A percentile compares a stretch with the other conserved stretches of the same genome.
phyloP scores from a whole-genome alignment of 1,284 basidiomycete species.

The Puccinia horiana region DNA sequence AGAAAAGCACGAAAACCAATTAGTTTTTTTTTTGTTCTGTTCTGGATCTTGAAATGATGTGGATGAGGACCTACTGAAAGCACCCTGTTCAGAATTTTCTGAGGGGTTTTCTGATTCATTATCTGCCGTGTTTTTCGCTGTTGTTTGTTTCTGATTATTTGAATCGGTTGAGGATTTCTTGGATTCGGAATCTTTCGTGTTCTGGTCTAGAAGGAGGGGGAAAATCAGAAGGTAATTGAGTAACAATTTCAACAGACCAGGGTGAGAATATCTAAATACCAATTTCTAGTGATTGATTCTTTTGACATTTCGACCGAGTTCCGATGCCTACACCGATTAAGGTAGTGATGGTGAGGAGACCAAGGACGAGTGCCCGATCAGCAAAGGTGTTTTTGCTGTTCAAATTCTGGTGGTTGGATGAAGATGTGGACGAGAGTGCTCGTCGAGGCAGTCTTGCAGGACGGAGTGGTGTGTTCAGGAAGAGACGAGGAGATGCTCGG shows the following conservation, averaged over 20 bases:
- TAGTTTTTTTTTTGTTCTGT: not conserved
- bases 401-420: not conserved
- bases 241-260: not conserved
- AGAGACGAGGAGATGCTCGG: no score
- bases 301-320: not conserved
- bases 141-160: not conserved
- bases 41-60: not conserved
- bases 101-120: not conserved
- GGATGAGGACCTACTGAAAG: not conserved
- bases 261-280: not conserved
- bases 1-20: not conserved
- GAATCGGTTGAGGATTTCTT: not conserved
- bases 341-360: conserved; percentile 2
- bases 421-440: not conserved
- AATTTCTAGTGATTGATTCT: not conserved
- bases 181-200: not conserved
- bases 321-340: not conserved
- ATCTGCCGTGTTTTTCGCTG: not conserved
- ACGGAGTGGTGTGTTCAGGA: no score
- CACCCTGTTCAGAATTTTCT: conserved; percentile 4
- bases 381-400: not conserved
- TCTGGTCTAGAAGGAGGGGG: not conserved
- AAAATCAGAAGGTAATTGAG: not conserved
- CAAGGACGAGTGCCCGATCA: conserved; percentile 9
- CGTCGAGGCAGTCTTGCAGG: not conserved